Base-by-base conservation (phyloP, 805 yeast genomes). In the baker's yeast (Saccharomyces cerevisiae) region DNA sequence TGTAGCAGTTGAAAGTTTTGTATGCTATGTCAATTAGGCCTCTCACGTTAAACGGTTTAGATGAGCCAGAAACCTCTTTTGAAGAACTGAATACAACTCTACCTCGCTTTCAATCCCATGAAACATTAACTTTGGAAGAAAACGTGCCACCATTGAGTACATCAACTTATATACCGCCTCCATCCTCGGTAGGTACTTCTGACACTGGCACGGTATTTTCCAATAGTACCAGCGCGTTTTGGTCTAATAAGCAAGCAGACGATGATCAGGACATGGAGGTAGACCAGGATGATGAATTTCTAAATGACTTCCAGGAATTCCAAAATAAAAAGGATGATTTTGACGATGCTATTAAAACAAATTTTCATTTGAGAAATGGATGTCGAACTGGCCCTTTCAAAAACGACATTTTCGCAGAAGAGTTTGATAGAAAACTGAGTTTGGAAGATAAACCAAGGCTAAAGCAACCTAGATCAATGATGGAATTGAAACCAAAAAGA, bases 401-500 rank as follows among this genome's bases (percentile, higher is more conserved):
- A 47, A 14, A 52, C 50, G 50, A 49, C 14, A 61, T 57, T 13
- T 53, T 65, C 50, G 55, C 57, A 22, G 52, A 55, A 6, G 56
- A 58, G 13, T 57, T 62, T 49, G 57, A 55, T 31, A 54, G 56
- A 17, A 57, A 51, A 27, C 29, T 60, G 26, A 56, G 46, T 26
- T 46, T 61, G 13, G 53, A 49, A 43, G 41, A 53, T 29, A 26
- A 54, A 51, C 50, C 49, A 49, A 41, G 51, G 6, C 47, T 69
- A 11, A 61, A 62, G 48, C 70, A 69, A 47, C 71, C 69, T 1
- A 62, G 64, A 43, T 69, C 72, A 0, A 68, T 69, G 71, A 55
- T 64, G 60, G 65, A 68, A 27, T 53, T 69, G 43, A 63, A 67
- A 46, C 46, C 60, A 28, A 51, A 49, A 32, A 21, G 50, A 22